These are phyloP conservation scores for Stenogyne calaminthoides DNA, from an alignment of 305 asterid species.

Conservation along the genomic window DNA sequence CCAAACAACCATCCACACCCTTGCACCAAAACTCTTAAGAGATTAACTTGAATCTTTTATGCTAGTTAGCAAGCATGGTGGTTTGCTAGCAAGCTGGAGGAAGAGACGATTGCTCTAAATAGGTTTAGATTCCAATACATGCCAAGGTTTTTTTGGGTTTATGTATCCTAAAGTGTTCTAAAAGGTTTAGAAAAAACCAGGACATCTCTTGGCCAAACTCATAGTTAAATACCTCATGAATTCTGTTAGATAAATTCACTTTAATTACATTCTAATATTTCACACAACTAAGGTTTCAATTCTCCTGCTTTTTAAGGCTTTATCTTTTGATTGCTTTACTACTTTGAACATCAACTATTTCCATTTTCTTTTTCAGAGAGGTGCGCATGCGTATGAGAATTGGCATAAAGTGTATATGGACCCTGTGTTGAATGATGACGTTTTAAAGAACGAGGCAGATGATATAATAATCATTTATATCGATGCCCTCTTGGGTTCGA, in stretches of 20 bases:
- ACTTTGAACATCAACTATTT: background rate
- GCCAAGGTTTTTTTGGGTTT: background rate
- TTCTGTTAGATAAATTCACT: background rate
- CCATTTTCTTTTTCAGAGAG: constrained; percentile 15
- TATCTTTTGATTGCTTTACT: background rate
- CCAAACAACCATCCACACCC: background rate
- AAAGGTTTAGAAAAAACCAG: background rate
- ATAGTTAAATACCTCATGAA: background rate
- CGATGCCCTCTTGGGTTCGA: constrained; percentile 16
- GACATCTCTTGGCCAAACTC: background rate
- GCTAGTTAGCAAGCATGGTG: background rate
- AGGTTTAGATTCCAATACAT: constrained; percentile 6
- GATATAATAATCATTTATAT: constrained; percentile 12
- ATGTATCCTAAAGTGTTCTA: background rate
- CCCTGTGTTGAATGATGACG: constrained; percentile 4
- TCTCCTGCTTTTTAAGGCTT: background rate
- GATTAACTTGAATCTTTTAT: background rate
- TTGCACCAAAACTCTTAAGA: background rate
- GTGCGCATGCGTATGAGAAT: constrained; percentile 25
- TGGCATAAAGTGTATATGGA: constrained; percentile 17
- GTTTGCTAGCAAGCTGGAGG: background rate
- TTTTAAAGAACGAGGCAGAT: constrained; percentile 8
- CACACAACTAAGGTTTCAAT: background rate
- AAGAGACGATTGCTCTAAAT: background rate
- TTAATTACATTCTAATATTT: constrained; percentile 2